These are phyloP conservation scores for Chlorella sp. DNA, from an alignment of 139 green algal species.

Conservation along the genomic window DNA sequence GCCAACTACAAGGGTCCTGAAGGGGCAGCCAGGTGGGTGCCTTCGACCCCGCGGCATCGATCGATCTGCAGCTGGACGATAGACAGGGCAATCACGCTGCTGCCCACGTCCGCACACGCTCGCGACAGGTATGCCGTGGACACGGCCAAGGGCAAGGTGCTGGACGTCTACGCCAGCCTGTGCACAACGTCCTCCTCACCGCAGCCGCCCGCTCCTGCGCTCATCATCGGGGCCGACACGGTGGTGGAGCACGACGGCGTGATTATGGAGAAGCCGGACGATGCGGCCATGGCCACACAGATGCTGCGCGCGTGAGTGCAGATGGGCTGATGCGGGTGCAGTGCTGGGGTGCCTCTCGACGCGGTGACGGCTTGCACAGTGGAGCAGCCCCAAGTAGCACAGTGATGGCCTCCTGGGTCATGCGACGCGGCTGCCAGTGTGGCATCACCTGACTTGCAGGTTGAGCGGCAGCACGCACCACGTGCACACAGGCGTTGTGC, in stretches of 20 bases:
- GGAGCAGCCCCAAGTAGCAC: too few species aligned
- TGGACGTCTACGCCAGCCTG: neutral
- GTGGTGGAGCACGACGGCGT: conserved; percentile 52
- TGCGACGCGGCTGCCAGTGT: neutral
- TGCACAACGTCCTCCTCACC: neutral
- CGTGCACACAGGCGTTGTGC: conserved; percentile 81
- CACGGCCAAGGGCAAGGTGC: neutral
- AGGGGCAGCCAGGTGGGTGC: neutral
- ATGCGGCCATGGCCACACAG: conserved; percentile 40
- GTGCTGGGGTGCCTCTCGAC: too few species aligned
- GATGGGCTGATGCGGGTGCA: neutral
- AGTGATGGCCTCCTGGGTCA: too few species aligned
- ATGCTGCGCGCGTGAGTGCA: conserved; percentile 42
- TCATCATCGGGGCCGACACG: conserved; percentile 12
- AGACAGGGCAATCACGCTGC: too few species aligned
- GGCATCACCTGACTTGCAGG: neutral
- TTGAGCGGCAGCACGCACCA: conserved; percentile 57
- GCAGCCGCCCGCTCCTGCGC: neutral
- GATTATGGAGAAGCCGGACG: conserved; percentile 78
- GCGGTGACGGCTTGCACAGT: too few species aligned
- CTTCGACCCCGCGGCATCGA: too few species aligned
- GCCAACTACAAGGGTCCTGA: neutral
- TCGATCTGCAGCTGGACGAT: too few species aligned
- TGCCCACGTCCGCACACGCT: too few species aligned
- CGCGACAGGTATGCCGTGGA: neutral